These are phyloP conservation scores for Polytrichum formosum DNA, from an alignment of 225 moss, liverwort and hornwort genomes.

Conservation along the genomic window DNA sequence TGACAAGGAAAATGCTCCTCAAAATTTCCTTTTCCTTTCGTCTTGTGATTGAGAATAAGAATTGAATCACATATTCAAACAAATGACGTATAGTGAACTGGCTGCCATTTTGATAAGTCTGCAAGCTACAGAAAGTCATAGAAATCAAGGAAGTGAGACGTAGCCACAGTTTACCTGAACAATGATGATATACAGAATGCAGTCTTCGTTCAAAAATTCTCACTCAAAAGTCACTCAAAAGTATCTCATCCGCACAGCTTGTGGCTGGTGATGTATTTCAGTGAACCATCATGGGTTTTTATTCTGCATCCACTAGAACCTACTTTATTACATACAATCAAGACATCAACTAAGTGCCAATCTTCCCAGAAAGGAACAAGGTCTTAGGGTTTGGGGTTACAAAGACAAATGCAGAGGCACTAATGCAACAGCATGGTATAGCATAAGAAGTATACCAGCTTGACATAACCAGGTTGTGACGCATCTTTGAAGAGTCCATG, in stretches of 20 bases:
- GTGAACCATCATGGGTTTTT: conserved; percentile 88
- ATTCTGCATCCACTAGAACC: conserved; percentile 27
- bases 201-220: conserved; percentile 76
- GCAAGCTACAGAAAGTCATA: too few relatives aligned
- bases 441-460: conserved; percentile 32
- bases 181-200: conserved; percentile 60
- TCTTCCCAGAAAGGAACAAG: background rate
- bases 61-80: too few relatives aligned
- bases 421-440: too few relatives aligned
- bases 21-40: too few relatives aligned
- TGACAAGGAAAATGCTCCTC: too few relatives aligned
- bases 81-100: too few relatives aligned
- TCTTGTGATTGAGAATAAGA: too few relatives aligned
- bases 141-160: too few relatives aligned
- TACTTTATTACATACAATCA: too few relatives aligned
- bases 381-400: background rate
- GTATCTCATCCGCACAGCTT: conserved; percentile 98
- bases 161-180: conserved; percentile 53
- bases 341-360: too few relatives aligned
- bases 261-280: conserved; percentile 84
- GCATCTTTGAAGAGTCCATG: conserved; percentile 22
- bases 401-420: too few relatives aligned
- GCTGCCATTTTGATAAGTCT: too few relatives aligned
- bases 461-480: conserved; percentile 56
- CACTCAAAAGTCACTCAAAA: conserved; percentile 85